Percentiles rank a stretch among this genome's conserved stretches.
phyloP scores from a whole-genome alignment of 495 filamentous ascomycete genomes.

The Apiosordaria backusii region DNA sequence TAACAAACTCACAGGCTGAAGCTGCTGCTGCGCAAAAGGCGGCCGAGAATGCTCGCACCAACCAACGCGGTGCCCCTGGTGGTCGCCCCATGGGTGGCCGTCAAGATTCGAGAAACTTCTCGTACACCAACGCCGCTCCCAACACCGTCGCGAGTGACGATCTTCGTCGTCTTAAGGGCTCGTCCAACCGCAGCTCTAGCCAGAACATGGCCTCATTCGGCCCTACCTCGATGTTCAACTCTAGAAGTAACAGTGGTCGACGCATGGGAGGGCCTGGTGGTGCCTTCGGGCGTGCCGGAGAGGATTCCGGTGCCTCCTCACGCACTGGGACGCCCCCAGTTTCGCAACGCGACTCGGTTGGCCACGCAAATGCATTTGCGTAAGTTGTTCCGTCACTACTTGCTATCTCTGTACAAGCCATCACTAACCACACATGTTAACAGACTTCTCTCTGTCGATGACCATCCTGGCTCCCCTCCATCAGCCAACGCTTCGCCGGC shows the following conservation, averaged over 20 bases:
- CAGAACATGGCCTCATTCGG: slow-evolving; percentile 67
- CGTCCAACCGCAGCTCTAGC: slow-evolving; percentile 50
- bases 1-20: slow-evolving; percentile 44
- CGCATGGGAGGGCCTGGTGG: slow-evolving; percentile 67
- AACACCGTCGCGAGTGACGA: slow-evolving; percentile 89
- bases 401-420: slow-evolving; percentile 15
- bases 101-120: slow-evolving; percentile 81
- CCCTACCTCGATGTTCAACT: slow-evolving; percentile 73
- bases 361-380: slow-evolving; percentile 87
- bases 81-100: slow-evolving; percentile 70
- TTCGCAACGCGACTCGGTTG: slow-evolving; percentile 61
- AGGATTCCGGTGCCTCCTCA: slow-evolving; percentile 72
- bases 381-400: slow-evolving; percentile 45
- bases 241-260: slow-evolving; percentile 77
- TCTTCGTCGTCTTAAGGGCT: slow-evolving; percentile 69
- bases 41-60: slow-evolving; percentile 56
- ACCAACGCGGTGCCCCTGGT: slow-evolving; percentile 58
- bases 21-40: slow-evolving; percentile 69
- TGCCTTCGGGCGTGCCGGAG: slow-evolving; percentile 63
- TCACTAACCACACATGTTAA: slow-evolving; percentile 22
- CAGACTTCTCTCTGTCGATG: slow-evolving; percentile 51
- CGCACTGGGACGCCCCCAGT: slow-evolving; percentile 83
- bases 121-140: slow-evolving; percentile 58
- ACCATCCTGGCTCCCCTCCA: slow-evolving; percentile 57
- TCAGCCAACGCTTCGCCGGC: slow-evolving; percentile 59